Conservation (phyloP, 31 red algal species). For the Porphyra umbilicalis region DNA sequence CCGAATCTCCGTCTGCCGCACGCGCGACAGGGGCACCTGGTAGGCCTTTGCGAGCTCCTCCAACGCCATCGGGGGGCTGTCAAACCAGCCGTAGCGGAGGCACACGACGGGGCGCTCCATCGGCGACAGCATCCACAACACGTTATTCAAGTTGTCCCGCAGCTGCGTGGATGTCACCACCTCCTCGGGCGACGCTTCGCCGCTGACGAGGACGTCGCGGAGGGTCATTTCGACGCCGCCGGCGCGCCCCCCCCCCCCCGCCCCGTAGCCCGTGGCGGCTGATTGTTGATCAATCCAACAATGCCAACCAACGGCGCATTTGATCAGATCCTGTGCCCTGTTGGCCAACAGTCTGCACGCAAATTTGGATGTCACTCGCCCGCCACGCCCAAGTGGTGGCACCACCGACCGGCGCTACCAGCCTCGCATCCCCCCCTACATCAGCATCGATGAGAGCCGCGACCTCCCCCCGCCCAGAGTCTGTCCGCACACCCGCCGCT, state of each 20-base stretch:
- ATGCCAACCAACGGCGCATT: no score
- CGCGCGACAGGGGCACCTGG: conserved; percentile 71
- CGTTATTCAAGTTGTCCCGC: conserved; percentile 61
- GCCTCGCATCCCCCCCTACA: no score
- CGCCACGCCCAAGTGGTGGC: no score
- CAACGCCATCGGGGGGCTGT: conserved; percentile 68
- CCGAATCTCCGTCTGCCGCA: conserved; percentile 82
- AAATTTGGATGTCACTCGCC: no score
- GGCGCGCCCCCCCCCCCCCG: neutral
- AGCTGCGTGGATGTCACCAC: conserved; percentile 25
- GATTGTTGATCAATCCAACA: no score
- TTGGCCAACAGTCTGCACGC: no score
- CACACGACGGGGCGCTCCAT: conserved; percentile 65
- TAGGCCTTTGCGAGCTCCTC: conserved; percentile 82
- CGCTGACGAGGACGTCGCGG: conserved; percentile 55
- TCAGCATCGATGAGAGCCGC: no score
- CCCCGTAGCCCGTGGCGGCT: no score
- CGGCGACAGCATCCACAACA: conserved; percentile 45
- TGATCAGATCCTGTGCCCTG: no score
- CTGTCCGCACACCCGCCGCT: no score
- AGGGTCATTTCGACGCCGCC: conserved; percentile 34
- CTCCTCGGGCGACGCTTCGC: conserved; percentile 59
- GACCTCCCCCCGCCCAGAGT: no score
- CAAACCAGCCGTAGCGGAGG: conserved; percentile 86
- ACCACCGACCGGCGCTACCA: no score